Conservation (phyloP, 129 eudicot genomes). For the Silybum marianum region DNA sequence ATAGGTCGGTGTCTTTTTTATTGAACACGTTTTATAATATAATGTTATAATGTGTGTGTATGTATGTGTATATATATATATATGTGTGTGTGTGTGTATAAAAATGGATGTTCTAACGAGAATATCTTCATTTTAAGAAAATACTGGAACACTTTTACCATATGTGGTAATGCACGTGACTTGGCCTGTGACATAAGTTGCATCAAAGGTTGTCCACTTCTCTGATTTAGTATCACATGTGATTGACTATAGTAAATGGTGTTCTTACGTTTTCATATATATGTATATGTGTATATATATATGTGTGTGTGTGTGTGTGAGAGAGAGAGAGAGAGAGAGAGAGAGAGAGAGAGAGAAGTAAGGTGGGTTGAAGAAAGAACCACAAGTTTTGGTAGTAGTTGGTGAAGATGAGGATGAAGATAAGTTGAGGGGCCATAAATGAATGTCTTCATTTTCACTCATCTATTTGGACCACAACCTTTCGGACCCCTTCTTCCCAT, state of each 20-base stretch:
- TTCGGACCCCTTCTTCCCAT: slow-evolving; percentile 26
- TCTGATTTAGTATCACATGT: too few relatives aligned
- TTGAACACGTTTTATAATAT: background rate
- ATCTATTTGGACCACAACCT: slow-evolving; percentile 29
- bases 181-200: too few relatives aligned
- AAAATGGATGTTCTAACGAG: too few relatives aligned
- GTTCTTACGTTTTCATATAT: too few relatives aligned
- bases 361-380: slow-evolving; percentile 27
- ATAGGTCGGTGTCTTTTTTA: background rate
- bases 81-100: background rate
- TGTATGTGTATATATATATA: background rate
- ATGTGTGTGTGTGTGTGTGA: background rate
- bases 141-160: too few relatives aligned
- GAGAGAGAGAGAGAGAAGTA: background rate
- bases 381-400: slow-evolving; percentile 34
- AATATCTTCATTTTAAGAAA: too few relatives aligned
- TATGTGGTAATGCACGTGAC: too few relatives aligned
- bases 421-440: slow-evolving; percentile 40
- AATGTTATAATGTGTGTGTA: background rate
- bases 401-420: slow-evolving; percentile 34
- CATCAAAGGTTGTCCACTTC: too few relatives aligned
- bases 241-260: too few relatives aligned
- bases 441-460: slow-evolving; percentile 38
- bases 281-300: background rate
- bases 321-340: too few relatives aligned